These are phyloP conservation scores for Lachnellula cervina DNA, from an alignment of 2,329 filamentous ascomycete genomes.

Conservation along the genomic window DNA sequence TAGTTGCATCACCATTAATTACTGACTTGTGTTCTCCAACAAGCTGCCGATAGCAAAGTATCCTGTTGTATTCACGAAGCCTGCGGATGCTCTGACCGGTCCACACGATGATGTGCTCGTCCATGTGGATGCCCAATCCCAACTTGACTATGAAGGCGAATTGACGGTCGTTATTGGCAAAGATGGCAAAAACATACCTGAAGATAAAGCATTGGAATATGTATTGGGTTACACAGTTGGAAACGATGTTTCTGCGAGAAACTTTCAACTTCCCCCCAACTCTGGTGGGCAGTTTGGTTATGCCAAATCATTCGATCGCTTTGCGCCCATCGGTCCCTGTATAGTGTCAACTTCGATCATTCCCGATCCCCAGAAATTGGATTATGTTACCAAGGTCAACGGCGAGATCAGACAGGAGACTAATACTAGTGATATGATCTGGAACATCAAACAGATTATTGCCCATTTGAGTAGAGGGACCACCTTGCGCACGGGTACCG, in stretches of 20 bases:
- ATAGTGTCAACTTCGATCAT: conserved; percentile 31
- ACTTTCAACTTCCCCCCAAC: conserved; percentile 47
- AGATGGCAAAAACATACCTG: conserved; percentile 30
- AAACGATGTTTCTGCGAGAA: conserved; percentile 51
- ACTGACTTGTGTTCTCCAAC: conserved; percentile 31
- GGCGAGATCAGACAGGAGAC: conserved; percentile 40
- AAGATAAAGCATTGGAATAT: conserved; percentile 11
- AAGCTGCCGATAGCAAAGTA: conserved; percentile 46
- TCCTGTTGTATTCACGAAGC: conserved; percentile 48
- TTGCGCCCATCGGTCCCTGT: conserved; percentile 38
- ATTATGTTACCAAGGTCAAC: conserved; percentile 39
- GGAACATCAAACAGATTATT: conserved; percentile 41
- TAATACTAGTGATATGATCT: conserved; percentile 43
- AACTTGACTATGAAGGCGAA: conserved; percentile 44
- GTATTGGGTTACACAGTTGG: conserved; percentile 39
- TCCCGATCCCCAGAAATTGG: conserved; percentile 11
- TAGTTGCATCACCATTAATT: conserved; percentile 35
- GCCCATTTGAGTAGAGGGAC: conserved; percentile 42
- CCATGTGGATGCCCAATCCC: conserved; percentile 43
- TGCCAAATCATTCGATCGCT: conserved; percentile 41
- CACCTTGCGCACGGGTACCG: conserved; percentile 41
- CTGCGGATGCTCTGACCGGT: conserved; percentile 34
- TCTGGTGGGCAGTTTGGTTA: conserved; percentile 39
- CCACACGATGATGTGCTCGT: conserved; percentile 37
- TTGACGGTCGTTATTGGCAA: conserved; percentile 45